Evolutionary conservation across 2,329 filamentous ascomycete genomes (phyloP), one percentile per base, ranked within the genome.

Genomic region (Aspergillus versicolor): DNA sequence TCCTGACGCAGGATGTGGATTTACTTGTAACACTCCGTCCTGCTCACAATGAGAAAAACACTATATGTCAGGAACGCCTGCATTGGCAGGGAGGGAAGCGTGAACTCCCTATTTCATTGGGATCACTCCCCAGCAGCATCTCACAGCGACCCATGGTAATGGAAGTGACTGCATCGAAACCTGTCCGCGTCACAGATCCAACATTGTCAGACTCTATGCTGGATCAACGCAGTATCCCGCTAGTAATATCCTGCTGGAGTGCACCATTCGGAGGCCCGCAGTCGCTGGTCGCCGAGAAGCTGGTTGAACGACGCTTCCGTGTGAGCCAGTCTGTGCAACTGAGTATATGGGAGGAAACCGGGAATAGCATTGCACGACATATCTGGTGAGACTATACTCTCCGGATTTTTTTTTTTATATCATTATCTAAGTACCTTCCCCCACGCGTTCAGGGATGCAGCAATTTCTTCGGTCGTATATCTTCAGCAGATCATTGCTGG

Each of bases 311-410:
- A 60, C 77, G 81, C 13, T 79, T 88, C 56, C 65, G 66, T 12
- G 72, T 82, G 7, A 64, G 73, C 5, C 68, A 72, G 37, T 70
- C 73, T 21, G 64, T 74, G 5, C 67, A 67, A 5, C 64, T 86
- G 9, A 71, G 72, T 34, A 82, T 90, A 44, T 86, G 83, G 77
- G 88, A 90, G 68, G 88, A 90, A 65, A 88, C 85, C 0, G 87
- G 87, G 4, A 87, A 90, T 66, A 88, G 85, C 68, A 90, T 90
- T 65, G 88, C 88, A 5, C 78, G 86, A 42, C 88, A 90, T 74
- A 79, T 90, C 48, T 90, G 88, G 88, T 87, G 77, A 68, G 73
- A 54, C 43, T 40, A 19, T 34, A 22, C 60, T 11, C 21, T 21
- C 22, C 22, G 44, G 17, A 42, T 46, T 6, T 8, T 12, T 8